These are phyloP conservation scores for Fusarium albidum DNA, from an alignment of 2,329 filamentous ascomycete genomes.

Conservation along the genomic window DNA sequence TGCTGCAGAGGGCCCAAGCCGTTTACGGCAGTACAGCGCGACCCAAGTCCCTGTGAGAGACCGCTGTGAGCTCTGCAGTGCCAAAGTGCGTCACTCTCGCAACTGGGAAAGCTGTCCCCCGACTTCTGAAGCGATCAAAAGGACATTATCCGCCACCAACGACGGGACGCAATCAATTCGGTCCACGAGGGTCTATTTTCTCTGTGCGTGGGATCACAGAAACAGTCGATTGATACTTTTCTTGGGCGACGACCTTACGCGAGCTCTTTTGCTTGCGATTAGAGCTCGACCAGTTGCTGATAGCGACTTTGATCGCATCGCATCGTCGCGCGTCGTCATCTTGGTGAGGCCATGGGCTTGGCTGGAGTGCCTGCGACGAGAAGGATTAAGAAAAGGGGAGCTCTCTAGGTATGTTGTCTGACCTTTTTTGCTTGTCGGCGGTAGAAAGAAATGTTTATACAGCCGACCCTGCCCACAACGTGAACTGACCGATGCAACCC, in stretches of 20 bases:
- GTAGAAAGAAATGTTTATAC: too few relatives aligned
- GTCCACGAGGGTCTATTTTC: background rate
- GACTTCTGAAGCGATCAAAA: constrained; percentile 17
- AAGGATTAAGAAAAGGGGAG: constrained; percentile 44
- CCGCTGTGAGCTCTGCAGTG: constrained; percentile 23
- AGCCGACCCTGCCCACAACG: too few relatives aligned
- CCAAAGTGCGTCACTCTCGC: constrained; percentile 39
- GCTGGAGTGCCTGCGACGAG: constrained; percentile 37
- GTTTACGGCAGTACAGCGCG: constrained; percentile 31
- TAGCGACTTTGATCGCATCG: constrained; percentile 10
- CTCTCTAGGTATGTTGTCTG: constrained; percentile 39
- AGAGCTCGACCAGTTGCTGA: constrained; percentile 8
- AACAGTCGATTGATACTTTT: constrained; percentile 17
- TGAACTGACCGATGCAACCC: background rate
- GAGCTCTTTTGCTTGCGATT: constrained; percentile 17
- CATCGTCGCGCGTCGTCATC: constrained; percentile 20
- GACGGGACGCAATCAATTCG: background rate
- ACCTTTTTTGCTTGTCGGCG: constrained; percentile 1
- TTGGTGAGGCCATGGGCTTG: constrained; percentile 48
- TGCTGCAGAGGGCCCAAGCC: too few relatives aligned
- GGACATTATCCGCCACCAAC: constrained; percentile 23
- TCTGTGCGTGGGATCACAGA: background rate
- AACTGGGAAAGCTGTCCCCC: constrained; percentile 20
- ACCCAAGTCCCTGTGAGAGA: constrained; percentile 29
- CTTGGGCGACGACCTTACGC: constrained; percentile 4